A percentile compares a stretch with the other conserved stretches of the same genome.
These are phyloP conservation scores for Aspergillus diversus DNA, from an alignment of 495 filamentous ascomycete genomes.

Conservation along the genomic window DNA sequence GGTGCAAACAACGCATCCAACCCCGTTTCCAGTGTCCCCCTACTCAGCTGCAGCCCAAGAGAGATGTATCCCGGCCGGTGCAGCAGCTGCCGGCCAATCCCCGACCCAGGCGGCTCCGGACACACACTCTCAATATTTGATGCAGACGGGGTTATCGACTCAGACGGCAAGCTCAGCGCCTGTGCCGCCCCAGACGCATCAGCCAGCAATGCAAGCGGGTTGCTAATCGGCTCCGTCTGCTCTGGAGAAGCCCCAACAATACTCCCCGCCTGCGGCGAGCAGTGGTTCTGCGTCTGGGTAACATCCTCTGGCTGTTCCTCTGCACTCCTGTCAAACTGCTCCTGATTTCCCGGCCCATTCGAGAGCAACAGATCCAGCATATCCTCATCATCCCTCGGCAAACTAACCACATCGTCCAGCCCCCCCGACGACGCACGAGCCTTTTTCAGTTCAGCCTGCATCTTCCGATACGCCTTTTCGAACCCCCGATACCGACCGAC, in stretches of 20 bases:
- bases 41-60: constrained; percentile 25
- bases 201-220: constrained; percentile 31
- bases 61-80: constrained; percentile 27
- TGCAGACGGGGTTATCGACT: background rate
- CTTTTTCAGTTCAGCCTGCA: constrained; percentile 30
- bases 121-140: background rate
- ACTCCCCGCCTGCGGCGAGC: too few relatives aligned
- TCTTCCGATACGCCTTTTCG: constrained; percentile 32
- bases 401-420: background rate
- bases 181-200: constrained; percentile 31
- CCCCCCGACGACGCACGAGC: background rate
- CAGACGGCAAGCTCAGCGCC: background rate
- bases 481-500: constrained; percentile 31
- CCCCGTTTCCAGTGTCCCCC: constrained; percentile 22
- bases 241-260: too few relatives aligned
- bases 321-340: too few relatives aligned
- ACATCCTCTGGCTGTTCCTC: too few relatives aligned
- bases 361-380: background rate
- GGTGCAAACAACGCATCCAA: constrained; percentile 22
- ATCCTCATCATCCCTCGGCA: background rate
- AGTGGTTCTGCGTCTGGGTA: too few relatives aligned
- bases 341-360: too few relatives aligned
- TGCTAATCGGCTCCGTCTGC: constrained; percentile 28
- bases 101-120: background rate
- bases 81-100: constrained; percentile 11